Conservation (phyloP, 2,329 filamentous ascomycete genomes). For the Microsporum ferrugineum region DNA sequence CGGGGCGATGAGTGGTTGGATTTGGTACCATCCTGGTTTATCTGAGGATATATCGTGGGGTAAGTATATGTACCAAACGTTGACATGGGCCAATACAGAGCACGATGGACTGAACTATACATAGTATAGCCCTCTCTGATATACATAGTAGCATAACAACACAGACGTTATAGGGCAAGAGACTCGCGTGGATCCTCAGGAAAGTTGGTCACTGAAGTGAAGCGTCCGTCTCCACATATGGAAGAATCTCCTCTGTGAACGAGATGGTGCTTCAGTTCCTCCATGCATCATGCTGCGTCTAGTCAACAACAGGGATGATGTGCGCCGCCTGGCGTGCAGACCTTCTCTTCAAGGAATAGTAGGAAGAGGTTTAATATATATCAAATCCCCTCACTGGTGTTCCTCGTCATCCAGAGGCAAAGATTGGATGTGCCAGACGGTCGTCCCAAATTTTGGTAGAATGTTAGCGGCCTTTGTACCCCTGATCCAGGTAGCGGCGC, state of each 20-base stretch:
- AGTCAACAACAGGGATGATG: neutral
- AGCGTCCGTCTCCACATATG: neutral
- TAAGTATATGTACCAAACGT: neutral
- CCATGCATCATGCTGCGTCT: neutral
- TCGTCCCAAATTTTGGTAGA: neutral
- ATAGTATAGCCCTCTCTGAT: neutral
- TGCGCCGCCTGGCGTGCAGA: neutral
- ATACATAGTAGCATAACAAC: neutral
- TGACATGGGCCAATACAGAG: neutral
- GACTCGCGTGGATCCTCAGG: neutral
- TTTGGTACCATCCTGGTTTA: neutral
- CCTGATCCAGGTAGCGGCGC: neutral
- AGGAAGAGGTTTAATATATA: neutral
- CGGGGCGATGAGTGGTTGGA: neutral
- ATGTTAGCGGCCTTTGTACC: neutral
- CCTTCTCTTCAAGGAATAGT: neutral
- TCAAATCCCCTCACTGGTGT: neutral
- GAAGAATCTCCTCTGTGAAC: neutral
- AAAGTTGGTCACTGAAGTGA: neutral
- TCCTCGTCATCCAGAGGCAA: neutral
- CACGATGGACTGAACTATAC: neutral
- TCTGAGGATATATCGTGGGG: neutral
- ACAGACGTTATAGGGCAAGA: neutral
- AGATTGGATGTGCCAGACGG: neutral
- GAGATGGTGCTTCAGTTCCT: neutral